phyloP scores from a whole-genome alignment of 805 yeast species.

The Vanderwaltozyma yarrowii region DNA sequence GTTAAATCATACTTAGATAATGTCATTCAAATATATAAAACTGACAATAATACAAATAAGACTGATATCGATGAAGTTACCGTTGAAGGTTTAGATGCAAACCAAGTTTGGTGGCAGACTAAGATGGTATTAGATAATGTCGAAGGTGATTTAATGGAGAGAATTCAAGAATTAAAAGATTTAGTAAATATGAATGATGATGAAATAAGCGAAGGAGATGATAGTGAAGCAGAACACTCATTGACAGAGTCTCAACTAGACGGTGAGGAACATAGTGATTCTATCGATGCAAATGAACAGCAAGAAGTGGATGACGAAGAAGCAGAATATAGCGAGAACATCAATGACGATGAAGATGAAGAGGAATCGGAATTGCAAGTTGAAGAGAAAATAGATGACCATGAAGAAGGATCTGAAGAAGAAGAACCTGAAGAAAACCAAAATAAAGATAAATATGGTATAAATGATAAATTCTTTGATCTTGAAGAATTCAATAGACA shows the following conservation, averaged over 20 bases:
- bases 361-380: too few species aligned
- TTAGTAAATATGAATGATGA: conserved; percentile 1
- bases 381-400: too few species aligned
- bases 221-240: conserved; percentile 23
- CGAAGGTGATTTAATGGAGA: conserved; percentile 50
- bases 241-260: too few species aligned
- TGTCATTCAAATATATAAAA: conserved; percentile 16
- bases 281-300: too few species aligned
- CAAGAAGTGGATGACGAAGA: conserved; percentile 16
- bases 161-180: conserved; percentile 41
- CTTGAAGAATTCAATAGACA: conserved; percentile 76
- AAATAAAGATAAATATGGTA: conserved; percentile 44
- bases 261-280: too few species aligned
- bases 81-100: conserved; percentile 78
- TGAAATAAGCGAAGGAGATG: conserved; percentile 11
- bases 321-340: too few species aligned
- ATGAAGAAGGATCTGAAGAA: too few species aligned
- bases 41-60: conserved; percentile 12
- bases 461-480: conserved; percentile 77
- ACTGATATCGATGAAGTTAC: conserved; percentile 74
- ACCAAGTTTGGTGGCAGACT: conserved; percentile 90
- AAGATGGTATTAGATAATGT: conserved; percentile 76
- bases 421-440: conserved; percentile 22
- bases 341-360: too few species aligned
- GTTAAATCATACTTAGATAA: conserved; percentile 22